These are phyloP conservation scores for Lepidopterella palustris DNA, from an alignment of 495 filamentous ascomycete genomes.

Conservation along the genomic window DNA sequence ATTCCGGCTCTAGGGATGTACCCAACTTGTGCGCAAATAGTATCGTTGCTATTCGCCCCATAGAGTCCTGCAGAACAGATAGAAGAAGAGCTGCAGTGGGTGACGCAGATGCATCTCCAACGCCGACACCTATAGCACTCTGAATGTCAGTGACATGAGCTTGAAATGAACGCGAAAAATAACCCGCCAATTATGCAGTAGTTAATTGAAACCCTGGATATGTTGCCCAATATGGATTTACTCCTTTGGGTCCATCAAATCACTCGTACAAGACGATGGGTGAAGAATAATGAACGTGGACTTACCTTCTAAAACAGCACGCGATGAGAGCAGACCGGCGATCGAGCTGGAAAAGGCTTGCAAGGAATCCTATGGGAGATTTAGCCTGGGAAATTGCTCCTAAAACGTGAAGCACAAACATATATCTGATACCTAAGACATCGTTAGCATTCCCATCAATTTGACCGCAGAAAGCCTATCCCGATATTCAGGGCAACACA, in stretches of 20 bases:
- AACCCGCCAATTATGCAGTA: background rate
- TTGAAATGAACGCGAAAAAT: background rate
- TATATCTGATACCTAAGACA: slow-evolving; percentile 66
- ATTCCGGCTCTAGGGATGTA: slow-evolving; percentile 85
- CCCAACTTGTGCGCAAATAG: slow-evolving; percentile 82
- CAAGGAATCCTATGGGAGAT: slow-evolving; percentile 65
- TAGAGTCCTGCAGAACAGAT: slow-evolving; percentile 77
- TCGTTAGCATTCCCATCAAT: background rate
- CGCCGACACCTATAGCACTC: slow-evolving; percentile 60
- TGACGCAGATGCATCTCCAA: slow-evolving; percentile 78
- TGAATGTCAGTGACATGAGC: slow-evolving; percentile 1
- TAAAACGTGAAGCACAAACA: slow-evolving; percentile 35
- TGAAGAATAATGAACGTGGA: background rate
- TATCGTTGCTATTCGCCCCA: slow-evolving; percentile 81
- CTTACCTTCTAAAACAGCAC: slow-evolving; percentile 80
- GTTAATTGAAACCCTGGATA: background rate
- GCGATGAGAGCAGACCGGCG: slow-evolving; percentile 75
- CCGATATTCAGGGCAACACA: slow-evolving; percentile 35
- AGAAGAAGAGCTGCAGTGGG: slow-evolving; percentile 83
- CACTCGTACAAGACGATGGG: background rate
- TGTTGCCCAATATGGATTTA: background rate
- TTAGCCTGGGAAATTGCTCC: slow-evolving; percentile 5
- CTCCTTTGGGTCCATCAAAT: background rate
- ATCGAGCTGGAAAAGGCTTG: slow-evolving; percentile 96
- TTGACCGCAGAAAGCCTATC: background rate